Base-by-base conservation (phyloP, 2,329 filamentous ascomycete genomes). In the Fusarium hainanense region DNA sequence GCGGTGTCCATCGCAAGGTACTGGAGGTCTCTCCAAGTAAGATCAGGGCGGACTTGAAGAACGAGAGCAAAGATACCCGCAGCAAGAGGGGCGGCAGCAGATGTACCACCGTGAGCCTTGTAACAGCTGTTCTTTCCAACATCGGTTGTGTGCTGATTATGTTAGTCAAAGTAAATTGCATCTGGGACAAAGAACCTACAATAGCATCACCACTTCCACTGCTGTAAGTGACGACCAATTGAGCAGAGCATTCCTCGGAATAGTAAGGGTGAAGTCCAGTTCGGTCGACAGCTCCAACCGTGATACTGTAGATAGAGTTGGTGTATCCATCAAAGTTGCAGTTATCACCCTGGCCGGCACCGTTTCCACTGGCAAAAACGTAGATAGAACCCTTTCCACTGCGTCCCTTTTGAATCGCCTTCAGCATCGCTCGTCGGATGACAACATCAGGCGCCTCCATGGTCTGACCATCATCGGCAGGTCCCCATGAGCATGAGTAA, bases 321-420 rank as follows among this genome's bases (percentile, higher is more conserved):
- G 96, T 99, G 81, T 99, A 99, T 41, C 96, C 96, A 77, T 99
- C 96, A 78, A 99, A 99, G 79, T 99, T 99, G 86, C 96, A 99
- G 81, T 99, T 98, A 79, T 99, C 96, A 48, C 93, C 94, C 69
- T 85, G 89, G 6, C 85, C 84, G 12, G 95, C 97, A 61, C 96
- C 96, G 77, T 99, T 99, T 63, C 96, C 96, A 71, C 95, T 81
- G 44, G 96, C 96, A 80, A 99, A 99, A 57, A 99, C 96, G 76
- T 94, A 99, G 71, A 99, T 92, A 28, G 93, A 97, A 11, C 96
- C 96, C 55, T 90, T 89, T 5, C 94, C 93, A 51, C 83, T 85
- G 54, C 96, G 92, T 43, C 96, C 96, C 63, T 97, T 90, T 77
- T 98, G 94, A 13, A 98, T 87, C 34, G 93, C 95, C 73, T 96